Evolutionary conservation across 768 basidiomycete species (phyloP).

Genomic region (Tricholoma terreum): DNA sequence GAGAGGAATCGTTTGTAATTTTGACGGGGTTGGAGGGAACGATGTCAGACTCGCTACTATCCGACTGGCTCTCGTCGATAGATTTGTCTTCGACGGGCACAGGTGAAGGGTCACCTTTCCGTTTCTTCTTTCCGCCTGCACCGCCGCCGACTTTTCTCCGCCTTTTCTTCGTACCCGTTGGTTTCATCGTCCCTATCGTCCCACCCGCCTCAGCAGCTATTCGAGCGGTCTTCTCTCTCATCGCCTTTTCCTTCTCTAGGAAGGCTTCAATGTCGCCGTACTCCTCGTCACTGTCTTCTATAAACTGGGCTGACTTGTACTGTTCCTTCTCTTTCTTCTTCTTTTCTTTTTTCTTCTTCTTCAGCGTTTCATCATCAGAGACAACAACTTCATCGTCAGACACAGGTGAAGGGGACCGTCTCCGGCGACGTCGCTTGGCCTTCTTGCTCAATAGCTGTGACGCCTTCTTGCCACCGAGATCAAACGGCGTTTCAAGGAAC

Average conservation of each 20-base stretch:
- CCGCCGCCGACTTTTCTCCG: conserved; percentile 38
- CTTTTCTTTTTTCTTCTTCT: conserved; percentile 62
- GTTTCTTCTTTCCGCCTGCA: conserved; percentile 28
- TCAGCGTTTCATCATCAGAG: conserved; percentile 34
- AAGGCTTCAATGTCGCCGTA: conserved; percentile 80
- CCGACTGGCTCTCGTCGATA: conserved; percentile 21
- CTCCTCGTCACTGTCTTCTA: conserved; percentile 88
- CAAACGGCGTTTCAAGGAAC: conserved; percentile 78
- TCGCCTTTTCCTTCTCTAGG: conserved; percentile 66
- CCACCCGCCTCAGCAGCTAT: conserved; percentile 42
- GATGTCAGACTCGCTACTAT: conserved; percentile 23
- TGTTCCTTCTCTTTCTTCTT: conserved; percentile 54
- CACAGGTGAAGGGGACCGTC: conserved; percentile 43
- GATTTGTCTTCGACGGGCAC: conserved; percentile 12
- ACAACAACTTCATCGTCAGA: conserved; percentile 40
- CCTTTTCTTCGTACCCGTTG: conserved; percentile 47
- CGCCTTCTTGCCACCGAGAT: conserved; percentile 75
- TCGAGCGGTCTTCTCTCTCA: conserved; percentile 52
- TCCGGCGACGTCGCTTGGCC: conserved; percentile 49
- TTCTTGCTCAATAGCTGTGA: conserved; percentile 70
- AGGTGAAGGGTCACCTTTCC: conserved; percentile 27
- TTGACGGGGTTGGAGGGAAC: neutral
- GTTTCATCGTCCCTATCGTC: conserved; percentile 52
- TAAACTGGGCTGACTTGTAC: conserved; percentile 89
- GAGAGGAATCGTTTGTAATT: conserved; percentile 8